Evolutionary conservation across 192 early-diverging fungal species (phyloP), one percentile per base, ranked within the genome.

Genomic region (Mortierella hygrophila): DNA sequence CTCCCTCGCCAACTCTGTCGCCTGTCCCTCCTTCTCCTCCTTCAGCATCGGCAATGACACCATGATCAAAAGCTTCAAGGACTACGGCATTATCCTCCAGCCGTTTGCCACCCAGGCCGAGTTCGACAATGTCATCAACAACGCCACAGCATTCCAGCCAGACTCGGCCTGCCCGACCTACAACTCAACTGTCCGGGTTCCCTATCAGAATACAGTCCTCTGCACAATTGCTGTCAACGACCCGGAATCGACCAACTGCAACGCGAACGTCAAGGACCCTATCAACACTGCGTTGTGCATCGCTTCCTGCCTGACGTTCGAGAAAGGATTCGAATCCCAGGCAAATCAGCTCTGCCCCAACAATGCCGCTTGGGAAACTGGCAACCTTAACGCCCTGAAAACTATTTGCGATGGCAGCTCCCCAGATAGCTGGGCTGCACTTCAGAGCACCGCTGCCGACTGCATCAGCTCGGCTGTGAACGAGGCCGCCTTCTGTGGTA

Each of bases 121-220:
- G 60, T 86, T 86, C 42, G 84, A 86, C 63, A 41, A 10, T 0
- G 84, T 76, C 1, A 79, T 63, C 26, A 54, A 60, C 42, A 86
- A 86, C 26, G 75, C 84, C 11, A 81, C 84, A 8, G 79, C 49
- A 13, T 86, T 86, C 75, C 29, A 74, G 57, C 74, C 79, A 3
- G 21, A 42, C 8, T 70, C 77, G 3, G 6, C 41, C 41, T 86
- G 84, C 35, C 60, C 60, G 4, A 72, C 49, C 20, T 86, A 86
- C 77, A 81, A 71, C 38, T 26, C 26, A 16, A 23, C 84, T 6
- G 38, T 74, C 35, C 78, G 65, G 1, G 71, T 86, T 18, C 79
- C 78, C 4, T 86, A 86, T 37, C 84, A 86, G 47, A 86, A 77
- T 16, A 78, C 84, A 0, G 16, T 86, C 0, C 76, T 86, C 46